Conservation (phyloP, 192 early-diverging fungal species). For the Backusella mclennaniae region DNA sequence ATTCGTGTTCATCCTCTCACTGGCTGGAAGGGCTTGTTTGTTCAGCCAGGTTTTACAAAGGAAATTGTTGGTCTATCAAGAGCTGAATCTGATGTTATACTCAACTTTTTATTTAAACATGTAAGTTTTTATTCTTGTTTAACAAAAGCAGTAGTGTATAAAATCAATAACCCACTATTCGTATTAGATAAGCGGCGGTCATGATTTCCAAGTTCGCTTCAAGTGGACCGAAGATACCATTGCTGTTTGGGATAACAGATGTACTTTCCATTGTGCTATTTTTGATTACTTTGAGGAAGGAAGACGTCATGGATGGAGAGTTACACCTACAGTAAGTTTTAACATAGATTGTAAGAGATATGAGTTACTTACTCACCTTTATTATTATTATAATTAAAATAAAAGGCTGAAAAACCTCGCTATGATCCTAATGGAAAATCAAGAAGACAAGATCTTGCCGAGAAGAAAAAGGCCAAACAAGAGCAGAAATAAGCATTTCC, state of each 20-base stretch:
- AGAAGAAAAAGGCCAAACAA: neutral
- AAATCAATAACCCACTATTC: no score
- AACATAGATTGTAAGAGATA: neutral
- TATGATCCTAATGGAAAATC: conserved; percentile 31
- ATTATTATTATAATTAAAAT: neutral
- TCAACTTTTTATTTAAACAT: conserved; percentile 49
- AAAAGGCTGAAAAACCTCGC: conserved; percentile 16
- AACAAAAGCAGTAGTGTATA: neutral
- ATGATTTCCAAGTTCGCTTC: conserved; percentile 47
- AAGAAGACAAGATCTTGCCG: conserved; percentile 5
- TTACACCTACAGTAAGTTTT: conserved; percentile 15
- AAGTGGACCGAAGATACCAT: conserved; percentile 45
- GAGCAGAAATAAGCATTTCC: neutral
- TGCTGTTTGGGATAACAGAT: conserved; percentile 49
- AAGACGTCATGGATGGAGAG: conserved; percentile 28
- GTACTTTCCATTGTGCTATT: conserved; percentile 39
- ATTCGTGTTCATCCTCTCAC: conserved; percentile 63
- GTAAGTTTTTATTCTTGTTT: conserved; percentile 11
- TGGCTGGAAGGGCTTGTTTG: conserved; percentile 57
- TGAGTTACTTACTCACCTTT: neutral
- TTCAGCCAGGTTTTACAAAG: conserved; percentile 55
- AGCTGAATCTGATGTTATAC: conserved; percentile 43
- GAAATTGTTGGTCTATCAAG: conserved; percentile 44
- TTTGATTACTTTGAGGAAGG: conserved; percentile 25
- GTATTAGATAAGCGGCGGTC: conserved; percentile 20